These are phyloP conservation scores for Neurospora sp. DNA, from an alignment of 495 filamentous ascomycete species.

Conservation along the genomic window DNA sequence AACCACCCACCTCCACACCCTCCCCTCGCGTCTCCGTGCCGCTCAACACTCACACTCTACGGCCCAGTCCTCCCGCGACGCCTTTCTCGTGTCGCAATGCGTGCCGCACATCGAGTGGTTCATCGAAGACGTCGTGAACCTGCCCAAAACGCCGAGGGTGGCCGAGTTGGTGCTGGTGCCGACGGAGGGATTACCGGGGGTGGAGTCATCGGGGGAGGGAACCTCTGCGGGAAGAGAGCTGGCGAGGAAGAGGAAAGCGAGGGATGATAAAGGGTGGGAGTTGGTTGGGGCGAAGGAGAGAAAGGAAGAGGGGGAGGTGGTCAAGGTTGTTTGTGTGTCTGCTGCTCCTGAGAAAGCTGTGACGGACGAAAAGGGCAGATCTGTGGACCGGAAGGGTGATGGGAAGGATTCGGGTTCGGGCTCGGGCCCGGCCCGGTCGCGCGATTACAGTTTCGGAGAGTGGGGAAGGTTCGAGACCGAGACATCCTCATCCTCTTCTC, in stretches of 20 bases:
- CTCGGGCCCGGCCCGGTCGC: background rate
- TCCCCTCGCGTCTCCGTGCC: slow-evolving; percentile 28
- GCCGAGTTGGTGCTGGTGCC: slow-evolving; percentile 34
- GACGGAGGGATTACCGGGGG: slow-evolving; percentile 17
- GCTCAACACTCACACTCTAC: slow-evolving; percentile 19
- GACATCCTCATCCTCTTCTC: background rate
- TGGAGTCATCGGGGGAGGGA: slow-evolving; percentile 15
- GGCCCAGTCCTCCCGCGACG: slow-evolving; percentile 21
- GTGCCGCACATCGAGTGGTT: slow-evolving; percentile 30
- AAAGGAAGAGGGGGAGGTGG: slow-evolving; percentile 25
- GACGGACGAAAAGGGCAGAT: background rate
- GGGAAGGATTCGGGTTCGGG: background rate
- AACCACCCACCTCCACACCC: slow-evolving; percentile 27
- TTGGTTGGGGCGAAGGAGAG: slow-evolving; percentile 28
- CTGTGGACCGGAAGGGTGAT: background rate
- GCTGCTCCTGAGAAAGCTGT: background rate
- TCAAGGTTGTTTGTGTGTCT: slow-evolving; percentile 18
- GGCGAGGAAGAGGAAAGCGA: slow-evolving; percentile 19
- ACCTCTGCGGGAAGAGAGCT: slow-evolving; percentile 22
- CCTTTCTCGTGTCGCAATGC: slow-evolving; percentile 24
- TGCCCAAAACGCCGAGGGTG: slow-evolving; percentile 7
- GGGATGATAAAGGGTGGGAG: slow-evolving; percentile 15
- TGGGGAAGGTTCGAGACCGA: background rate
- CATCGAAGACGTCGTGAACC: slow-evolving; percentile 19
- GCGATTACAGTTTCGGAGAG: background rate